phyloP scores from a whole-genome alignment of 495 filamentous ascomycete genomes.

The Delitschia confertaspora region DNA sequence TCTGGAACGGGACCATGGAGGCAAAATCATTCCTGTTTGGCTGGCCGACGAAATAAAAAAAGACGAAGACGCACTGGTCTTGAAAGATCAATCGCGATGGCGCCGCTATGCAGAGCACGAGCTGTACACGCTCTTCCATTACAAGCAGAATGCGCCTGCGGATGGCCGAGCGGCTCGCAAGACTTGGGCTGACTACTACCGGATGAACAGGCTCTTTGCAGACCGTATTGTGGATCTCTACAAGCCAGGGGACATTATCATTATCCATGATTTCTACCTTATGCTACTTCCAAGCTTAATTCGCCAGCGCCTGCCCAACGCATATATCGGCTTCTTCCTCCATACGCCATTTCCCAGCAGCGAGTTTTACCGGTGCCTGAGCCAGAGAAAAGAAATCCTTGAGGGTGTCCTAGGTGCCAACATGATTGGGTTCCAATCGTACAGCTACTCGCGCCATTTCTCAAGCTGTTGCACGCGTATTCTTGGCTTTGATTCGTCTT shows the following conservation, averaged over 20 bases:
- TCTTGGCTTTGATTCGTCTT: slow-evolving; percentile 70
- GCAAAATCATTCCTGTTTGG: slow-evolving; percentile 76
- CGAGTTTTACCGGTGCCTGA: slow-evolving; percentile 81
- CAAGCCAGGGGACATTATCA: slow-evolving; percentile 80
- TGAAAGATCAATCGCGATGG: slow-evolving; percentile 75
- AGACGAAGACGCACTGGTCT: slow-evolving; percentile 49
- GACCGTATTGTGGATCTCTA: slow-evolving; percentile 77
- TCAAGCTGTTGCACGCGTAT: slow-evolving; percentile 84
- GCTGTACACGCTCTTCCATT: slow-evolving; percentile 83
- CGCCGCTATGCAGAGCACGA: slow-evolving; percentile 81
- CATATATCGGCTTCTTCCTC: slow-evolving; percentile 85
- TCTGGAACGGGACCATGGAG: slow-evolving; percentile 57
- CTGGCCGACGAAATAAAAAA: slow-evolving; percentile 61
- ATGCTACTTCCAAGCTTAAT: slow-evolving; percentile 78
- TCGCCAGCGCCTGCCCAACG: slow-evolving; percentile 68
- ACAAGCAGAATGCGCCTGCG: slow-evolving; percentile 80
- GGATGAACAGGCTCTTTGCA: slow-evolving; percentile 79
- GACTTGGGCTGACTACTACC: slow-evolving; percentile 82
- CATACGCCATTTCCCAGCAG: slow-evolving; percentile 91
- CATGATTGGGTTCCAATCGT: slow-evolving; percentile 87
- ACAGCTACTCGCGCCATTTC: slow-evolving; percentile 86
- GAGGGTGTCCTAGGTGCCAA: slow-evolving; percentile 83
- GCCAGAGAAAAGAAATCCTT: slow-evolving; percentile 75
- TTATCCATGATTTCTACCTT: slow-evolving; percentile 88
- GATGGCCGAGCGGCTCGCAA: slow-evolving; percentile 72